A percentile compares a stretch with the other conserved stretches of the same genome.
Evolutionary conservation across 371 early-diverging fungal species (phyloP).

Genomic region (Chytridium lagenaria): DNA sequence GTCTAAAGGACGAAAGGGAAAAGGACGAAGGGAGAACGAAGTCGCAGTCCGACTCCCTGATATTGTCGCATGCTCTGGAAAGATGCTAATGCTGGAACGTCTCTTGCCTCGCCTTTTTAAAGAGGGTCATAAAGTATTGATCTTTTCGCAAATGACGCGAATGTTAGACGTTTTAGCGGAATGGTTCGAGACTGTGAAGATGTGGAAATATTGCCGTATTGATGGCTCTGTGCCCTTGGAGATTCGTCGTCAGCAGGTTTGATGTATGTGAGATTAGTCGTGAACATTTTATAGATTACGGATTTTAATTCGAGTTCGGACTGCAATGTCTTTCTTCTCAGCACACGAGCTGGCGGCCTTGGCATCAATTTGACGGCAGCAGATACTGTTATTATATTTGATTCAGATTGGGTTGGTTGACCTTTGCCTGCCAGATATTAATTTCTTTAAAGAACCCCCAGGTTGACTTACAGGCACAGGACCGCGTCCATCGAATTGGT

Average conservation of each 20-base stretch:
- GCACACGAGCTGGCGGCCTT: slow-evolving; percentile 89
- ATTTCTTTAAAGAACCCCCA: slow-evolving; percentile 85
- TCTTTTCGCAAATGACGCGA: slow-evolving; percentile 97
- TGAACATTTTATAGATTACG: slow-evolving; percentile 38
- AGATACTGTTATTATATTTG: slow-evolving; percentile 94
- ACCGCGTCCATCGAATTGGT: slow-evolving; percentile 98
- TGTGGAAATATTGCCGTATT: slow-evolving; percentile 88
- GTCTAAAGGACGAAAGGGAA: slow-evolving; percentile 5
- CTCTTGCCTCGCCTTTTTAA: slow-evolving; percentile 86
- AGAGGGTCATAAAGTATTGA: slow-evolving; percentile 93
- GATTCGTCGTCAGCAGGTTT: slow-evolving; percentile 79
- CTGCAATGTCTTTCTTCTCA: slow-evolving; percentile 87
- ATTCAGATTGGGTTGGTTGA: slow-evolving; percentile 96
- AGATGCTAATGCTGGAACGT: slow-evolving; percentile 87
- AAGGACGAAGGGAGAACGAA: slow-evolving; percentile 13
- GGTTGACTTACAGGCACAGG: slow-evolving; percentile 91
- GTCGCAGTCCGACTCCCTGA: slow-evolving; percentile 33
- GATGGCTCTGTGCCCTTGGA: slow-evolving; percentile 89
- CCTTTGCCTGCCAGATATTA: slow-evolving; percentile 92
- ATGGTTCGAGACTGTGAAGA: slow-evolving; percentile 77
- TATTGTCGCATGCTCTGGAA: slow-evolving; percentile 93
- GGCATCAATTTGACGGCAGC: slow-evolving; percentile 82
- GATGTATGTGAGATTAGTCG: slow-evolving; percentile 9
- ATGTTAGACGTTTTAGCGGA: slow-evolving; percentile 98
- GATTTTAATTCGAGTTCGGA: slow-evolving; percentile 67